Conservation (phyloP, 192 early-diverging fungal species). For the Coemansia sp. region DNA sequence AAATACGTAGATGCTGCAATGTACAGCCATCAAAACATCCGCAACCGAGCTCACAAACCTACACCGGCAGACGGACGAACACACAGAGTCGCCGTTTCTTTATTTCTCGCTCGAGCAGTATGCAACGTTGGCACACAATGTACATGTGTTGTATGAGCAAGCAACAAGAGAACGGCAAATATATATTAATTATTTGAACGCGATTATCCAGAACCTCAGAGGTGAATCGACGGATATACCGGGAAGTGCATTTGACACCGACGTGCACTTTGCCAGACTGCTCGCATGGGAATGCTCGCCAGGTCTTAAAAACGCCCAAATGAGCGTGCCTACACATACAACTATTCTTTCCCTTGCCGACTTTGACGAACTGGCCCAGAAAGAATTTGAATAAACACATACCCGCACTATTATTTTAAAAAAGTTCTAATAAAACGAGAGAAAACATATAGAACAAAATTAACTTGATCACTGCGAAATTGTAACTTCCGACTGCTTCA, state of each 20-base stretch:
- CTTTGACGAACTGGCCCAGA: conserved; percentile 26
- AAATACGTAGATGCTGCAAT: conserved; percentile 13
- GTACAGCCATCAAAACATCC: conserved; percentile 19
- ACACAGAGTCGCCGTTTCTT: conserved; percentile 5
- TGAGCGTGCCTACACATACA: conserved; percentile 6
- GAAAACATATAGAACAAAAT: neutral
- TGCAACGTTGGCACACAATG: conserved; percentile 16
- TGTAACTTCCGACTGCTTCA: conserved; percentile 57
- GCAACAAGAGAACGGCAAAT: conserved; percentile 15
- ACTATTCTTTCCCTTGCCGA: conserved; percentile 24
- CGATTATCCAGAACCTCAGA: conserved; percentile 14
- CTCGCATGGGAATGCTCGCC: conserved; percentile 35
- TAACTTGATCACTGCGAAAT: conserved; percentile 25
- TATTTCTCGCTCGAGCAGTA: conserved; percentile 18
- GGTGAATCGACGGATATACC: conserved; percentile 8
- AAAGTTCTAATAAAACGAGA: neutral
- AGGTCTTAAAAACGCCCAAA: conserved; percentile 22
- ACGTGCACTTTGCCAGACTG: conserved; percentile 30
- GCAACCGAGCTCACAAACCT: conserved; percentile 16
- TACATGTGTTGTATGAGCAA: conserved; percentile 7
- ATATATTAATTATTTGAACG: conserved; percentile 19
- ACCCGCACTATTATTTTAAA: neutral
- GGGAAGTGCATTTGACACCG: conserved; percentile 22
- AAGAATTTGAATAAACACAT: neutral
- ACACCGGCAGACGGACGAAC: neutral